These are phyloP conservation scores for Castanopsis chinensis DNA, from an alignment of 306 rosid species.

Conservation along the genomic window DNA sequence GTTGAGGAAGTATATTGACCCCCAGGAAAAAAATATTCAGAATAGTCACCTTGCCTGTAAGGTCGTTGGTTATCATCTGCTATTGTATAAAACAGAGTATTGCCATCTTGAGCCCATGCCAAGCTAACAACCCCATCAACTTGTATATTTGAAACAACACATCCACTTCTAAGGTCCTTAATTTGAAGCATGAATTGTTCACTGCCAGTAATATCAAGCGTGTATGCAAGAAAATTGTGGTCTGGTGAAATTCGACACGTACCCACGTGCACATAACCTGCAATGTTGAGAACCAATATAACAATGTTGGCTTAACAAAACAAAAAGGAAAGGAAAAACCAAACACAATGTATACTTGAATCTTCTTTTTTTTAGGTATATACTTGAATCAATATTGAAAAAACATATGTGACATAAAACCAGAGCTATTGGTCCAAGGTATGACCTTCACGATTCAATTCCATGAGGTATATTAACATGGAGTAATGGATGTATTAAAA, in stretches of 20 bases:
- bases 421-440: slow-evolving; percentile 1
- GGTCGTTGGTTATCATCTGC: slow-evolving; percentile 91
- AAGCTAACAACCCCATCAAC: slow-evolving; percentile 67
- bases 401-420: background rate
- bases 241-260: slow-evolving; percentile 85
- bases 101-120: slow-evolving; percentile 84
- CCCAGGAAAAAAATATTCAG: background rate
- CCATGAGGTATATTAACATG: background rate
- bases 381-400: background rate
- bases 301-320: slow-evolving; percentile 6
- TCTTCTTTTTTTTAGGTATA: background rate
- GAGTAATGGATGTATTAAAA: background rate
- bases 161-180: slow-evolving; percentile 76
- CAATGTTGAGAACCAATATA: slow-evolving; percentile 13
- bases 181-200: slow-evolving; percentile 76
- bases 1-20: background rate
- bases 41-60: slow-evolving; percentile 54
- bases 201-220: slow-evolving; percentile 70
- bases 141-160: slow-evolving; percentile 41
- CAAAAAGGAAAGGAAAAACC: background rate
- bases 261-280: slow-evolving; percentile 96
- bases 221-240: slow-evolving; percentile 79
- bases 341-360: background rate
- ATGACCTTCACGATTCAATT: background rate
- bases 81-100: slow-evolving; percentile 64